These are phyloP conservation scores for Wickerhamiella parazyma DNA, from an alignment of 805 yeast species.

Conservation along the genomic window DNA sequence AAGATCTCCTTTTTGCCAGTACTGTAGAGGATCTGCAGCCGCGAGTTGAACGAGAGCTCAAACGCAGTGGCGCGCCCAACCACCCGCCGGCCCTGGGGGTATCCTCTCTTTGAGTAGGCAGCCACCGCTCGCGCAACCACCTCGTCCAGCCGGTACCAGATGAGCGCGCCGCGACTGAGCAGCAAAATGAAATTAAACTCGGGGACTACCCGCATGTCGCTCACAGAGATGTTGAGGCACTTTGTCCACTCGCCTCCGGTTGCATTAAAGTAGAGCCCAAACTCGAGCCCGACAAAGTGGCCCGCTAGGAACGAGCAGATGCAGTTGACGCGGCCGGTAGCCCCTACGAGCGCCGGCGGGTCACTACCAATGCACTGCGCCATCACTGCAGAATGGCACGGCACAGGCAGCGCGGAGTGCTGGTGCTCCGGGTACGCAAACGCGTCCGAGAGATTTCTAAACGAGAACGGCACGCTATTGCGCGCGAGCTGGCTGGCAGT, in stretches of 20 bases:
- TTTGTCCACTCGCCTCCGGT: slow-evolving; percentile 40
- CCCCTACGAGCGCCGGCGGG: slow-evolving; percentile 19
- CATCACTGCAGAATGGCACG: slow-evolving; percentile 23
- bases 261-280: slow-evolving; percentile 47
- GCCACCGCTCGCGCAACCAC: slow-evolving; percentile 29
- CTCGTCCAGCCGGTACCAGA: slow-evolving; percentile 50
- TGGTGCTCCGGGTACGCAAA: slow-evolving; percentile 52
- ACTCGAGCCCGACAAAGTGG: slow-evolving; percentile 41
- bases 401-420: slow-evolving; percentile 27
- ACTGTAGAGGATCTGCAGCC: slow-evolving; percentile 40
- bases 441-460: slow-evolving; percentile 41
- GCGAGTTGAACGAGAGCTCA: not conserved
- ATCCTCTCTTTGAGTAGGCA: slow-evolving; percentile 5
- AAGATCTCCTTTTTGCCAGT: slow-evolving; percentile 47
- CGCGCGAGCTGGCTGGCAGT: slow-evolving; percentile 25
- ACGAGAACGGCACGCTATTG: slow-evolving; percentile 39
- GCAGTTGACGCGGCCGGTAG: slow-evolving; percentile 29
- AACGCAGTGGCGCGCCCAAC: not conserved
- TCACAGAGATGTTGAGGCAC: slow-evolving; percentile 39
- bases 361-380: slow-evolving; percentile 24
- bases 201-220: slow-evolving; percentile 47
- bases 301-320: slow-evolving; percentile 30
- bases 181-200: slow-evolving; percentile 43
- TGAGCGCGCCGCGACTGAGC: slow-evolving; percentile 43
- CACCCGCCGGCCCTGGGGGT: slow-evolving; percentile 30